Base-by-base conservation (phyloP, 2,329 filamentous ascomycete species). In the Verticillium longisporum region DNA sequence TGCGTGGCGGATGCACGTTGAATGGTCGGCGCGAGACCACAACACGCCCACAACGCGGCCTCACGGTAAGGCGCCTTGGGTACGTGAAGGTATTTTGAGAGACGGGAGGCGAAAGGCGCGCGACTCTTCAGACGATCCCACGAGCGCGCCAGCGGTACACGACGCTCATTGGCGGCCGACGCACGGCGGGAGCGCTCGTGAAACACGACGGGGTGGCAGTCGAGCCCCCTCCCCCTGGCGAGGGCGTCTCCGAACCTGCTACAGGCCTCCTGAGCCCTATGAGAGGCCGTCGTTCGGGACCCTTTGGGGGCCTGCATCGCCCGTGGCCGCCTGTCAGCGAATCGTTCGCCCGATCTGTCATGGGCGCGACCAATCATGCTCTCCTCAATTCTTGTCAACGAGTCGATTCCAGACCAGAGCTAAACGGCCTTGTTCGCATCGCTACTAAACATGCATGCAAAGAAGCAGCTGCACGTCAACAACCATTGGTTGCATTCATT, bases 241-340 rank as follows among this genome's bases (percentile, higher is more conserved):
- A 50, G n/a, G 45, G 45, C 45, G n/a, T 50, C 45, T 26, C 45
- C 18, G 45, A 36, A 50, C 45, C 45, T 50, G 45, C 45, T 21
- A 50, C 45, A 50, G 45, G 45, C 45, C 45, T 50, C 45, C 45
- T 18, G 45, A 50, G 45, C 45, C 45, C 45, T 50, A 21, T 50
- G 45, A 50, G 45, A 50, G 45, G 45, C 45, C 18, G 18, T 50
- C 6, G 45, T 50, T 50, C 45, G 45, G n/a, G 45, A n/a, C 45
- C 45, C 45, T 50, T 50, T 50, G 45, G 45, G 45, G 45, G 45
- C 45, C 45, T 50, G 18, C 21, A 21, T 50, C 37, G 45, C 53
- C 45, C 50, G 58, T 56, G 58, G 58, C 53, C 34, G 26, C 53
- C 58, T 56, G 50, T 50, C 58, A 60, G 58, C 58, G 58, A 60